These are phyloP conservation scores for Lepiota subincarnata DNA, from an alignment of 768 basidiomycete genomes.

Conservation along the genomic window DNA sequence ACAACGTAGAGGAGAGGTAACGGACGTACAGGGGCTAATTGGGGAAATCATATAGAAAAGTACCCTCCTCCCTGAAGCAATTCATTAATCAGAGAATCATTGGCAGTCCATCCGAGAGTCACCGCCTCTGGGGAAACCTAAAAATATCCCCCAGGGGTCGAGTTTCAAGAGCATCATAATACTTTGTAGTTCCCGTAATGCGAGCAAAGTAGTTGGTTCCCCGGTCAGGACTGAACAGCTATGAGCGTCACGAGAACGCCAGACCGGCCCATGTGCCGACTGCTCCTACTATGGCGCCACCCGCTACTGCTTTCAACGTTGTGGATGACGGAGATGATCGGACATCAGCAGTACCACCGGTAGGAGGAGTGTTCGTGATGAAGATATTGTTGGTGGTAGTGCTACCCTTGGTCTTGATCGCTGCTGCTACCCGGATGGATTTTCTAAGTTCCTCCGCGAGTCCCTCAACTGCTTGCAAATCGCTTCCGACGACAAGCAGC, in stretches of 20 bases:
- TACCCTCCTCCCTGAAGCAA: background rate
- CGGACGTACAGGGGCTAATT: too few species aligned
- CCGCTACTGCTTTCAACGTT: conserved; percentile 41
- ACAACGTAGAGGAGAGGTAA: too few species aligned
- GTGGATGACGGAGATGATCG: conserved; percentile 8
- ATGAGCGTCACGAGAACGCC: conserved; percentile 37
- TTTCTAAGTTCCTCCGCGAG: conserved; percentile 31
- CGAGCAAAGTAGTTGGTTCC: background rate
- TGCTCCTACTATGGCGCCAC: conserved; percentile 57
- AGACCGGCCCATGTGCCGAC: conserved; percentile 58
- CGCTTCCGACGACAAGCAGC: conserved; percentile 52
- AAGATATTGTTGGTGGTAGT: conserved; percentile 5
- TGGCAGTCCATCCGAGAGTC: background rate
- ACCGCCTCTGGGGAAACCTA: conserved; percentile 1
- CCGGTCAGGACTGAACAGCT: background rate
- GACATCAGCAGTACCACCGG: conserved; percentile 1
- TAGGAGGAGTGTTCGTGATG: conserved; percentile 4
- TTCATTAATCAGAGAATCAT: background rate
- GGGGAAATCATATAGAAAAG: background rate
- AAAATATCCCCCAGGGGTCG: background rate
- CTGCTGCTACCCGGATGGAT: conserved; percentile 8
- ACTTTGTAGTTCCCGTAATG: background rate
- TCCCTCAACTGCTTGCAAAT: conserved; percentile 40
- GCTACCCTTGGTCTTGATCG: conserved; percentile 21
- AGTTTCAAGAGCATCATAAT: conserved; percentile 10